Evolutionary conservation across 345 rosid genomes (phyloP).

Genomic region (Rhizophora mangle): DNA sequence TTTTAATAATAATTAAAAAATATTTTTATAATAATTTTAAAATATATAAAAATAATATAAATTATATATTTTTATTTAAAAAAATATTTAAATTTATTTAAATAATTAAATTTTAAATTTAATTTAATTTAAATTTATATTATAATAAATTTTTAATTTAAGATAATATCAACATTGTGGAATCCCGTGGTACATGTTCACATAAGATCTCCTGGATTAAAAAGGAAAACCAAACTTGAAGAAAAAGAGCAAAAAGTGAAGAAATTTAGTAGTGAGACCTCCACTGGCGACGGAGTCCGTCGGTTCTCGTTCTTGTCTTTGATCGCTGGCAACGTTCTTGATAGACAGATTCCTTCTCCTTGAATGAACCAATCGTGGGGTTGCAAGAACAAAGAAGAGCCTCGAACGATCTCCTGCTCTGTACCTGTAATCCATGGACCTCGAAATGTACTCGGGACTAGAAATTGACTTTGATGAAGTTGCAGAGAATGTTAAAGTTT

Average conservation of each 20-base stretch:
- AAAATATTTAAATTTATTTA: too few relatives aligned
- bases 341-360: conserved; percentile 20
- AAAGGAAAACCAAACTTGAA: not conserved
- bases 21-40: too few relatives aligned
- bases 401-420: conserved; percentile 12
- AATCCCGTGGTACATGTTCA: too few relatives aligned
- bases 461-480: conserved; percentile 20
- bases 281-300: conserved; percentile 26
- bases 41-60: too few relatives aligned
- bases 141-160: too few relatives aligned
- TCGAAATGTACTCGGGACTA: conserved; percentile 16
- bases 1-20: too few relatives aligned
- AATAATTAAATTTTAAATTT: too few relatives aligned
- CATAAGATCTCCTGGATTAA: not conserved
- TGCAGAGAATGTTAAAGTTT: conserved; percentile 32
- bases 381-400: conserved; percentile 23
- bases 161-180: too few relatives aligned
- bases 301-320: conserved; percentile 24
- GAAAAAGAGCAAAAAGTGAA: not conserved
- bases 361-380: conserved; percentile 22
- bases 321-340: conserved; percentile 42
- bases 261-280: conserved; percentile 17
- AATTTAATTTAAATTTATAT: too few relatives aligned
- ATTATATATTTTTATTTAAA: too few relatives aligned
- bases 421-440: conserved; percentile 25